Evolutionary conservation across 345 rosid species (phyloP), one percentile per base, ranked within the genome.

Genomic region (Rhodomyrtus tomentosa): DNA sequence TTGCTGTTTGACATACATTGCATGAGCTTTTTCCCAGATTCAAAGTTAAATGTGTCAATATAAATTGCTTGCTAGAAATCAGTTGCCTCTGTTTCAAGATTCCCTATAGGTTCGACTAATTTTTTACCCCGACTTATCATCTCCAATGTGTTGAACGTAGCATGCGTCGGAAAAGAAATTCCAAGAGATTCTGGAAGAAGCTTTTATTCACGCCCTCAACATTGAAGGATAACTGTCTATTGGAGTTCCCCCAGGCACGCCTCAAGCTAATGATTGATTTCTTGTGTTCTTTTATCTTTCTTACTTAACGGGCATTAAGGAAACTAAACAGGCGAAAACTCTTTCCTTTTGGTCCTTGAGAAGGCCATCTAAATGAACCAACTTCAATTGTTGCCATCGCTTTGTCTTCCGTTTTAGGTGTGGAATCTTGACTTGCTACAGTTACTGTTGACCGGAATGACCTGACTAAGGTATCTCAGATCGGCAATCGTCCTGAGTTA

Each of bases 381-480:
- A 22, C n/a, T 81, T 81, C 45, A 81, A 51, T 81, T 20, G 55
- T 81, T 52, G 58, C 38, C 83, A 52, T 81, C 1, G 38, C 49
- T 38, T 51, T 32, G 49, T 82, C 38, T 48, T 84, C 84, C 55
- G 84, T 80, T 85, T 76, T 90, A 96, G 99, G 98, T 86, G 95
- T 97, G 89, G 99, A 97, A 88, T 93, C 98, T 87, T 93, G 98
- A 85, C 98, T 97, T 84, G 98, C 99, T 50, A 87, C 93, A 29
- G 89, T 97, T 82, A 93, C 91, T 0, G 2, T 92, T 32, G 98
- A 97, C 87, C 88, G 83, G 22, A 92, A 90, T 82, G 98, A 97
- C 84, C 87, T 93, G 54, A 90, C 85, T 85, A 90, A 90, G 87
- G 82, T 93, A 12, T 83, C 92, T n/a, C 88, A 85, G 84, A 81